Conservation (phyloP, 176 grass and related monocot species). For the Carex scoparia region DNA sequence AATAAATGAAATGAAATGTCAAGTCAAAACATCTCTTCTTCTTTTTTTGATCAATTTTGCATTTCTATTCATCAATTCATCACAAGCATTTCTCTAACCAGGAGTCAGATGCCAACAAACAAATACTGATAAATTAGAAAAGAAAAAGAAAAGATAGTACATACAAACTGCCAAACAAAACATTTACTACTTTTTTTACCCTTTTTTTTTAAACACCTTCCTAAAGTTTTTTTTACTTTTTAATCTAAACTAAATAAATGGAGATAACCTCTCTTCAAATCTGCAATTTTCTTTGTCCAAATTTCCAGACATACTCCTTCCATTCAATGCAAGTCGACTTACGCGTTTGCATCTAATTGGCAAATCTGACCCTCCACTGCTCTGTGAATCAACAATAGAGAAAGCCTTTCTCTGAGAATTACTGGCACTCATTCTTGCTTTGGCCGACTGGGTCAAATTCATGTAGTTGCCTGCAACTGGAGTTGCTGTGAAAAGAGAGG, state of each 20-base stretch:
- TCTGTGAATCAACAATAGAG: conserved; percentile 50
- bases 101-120: background rate
- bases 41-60: background rate
- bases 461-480: conserved; percentile 49
- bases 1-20: background rate
- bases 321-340: conserved; percentile 36
- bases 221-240: background rate
- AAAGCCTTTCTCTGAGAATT: conserved; percentile 32
- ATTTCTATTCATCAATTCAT: background rate
- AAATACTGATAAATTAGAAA: background rate
- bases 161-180: conserved; percentile 9
- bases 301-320: conserved; percentile 41
- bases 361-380: conserved; percentile 38
- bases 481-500: conserved; percentile 49
- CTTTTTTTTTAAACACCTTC: background rate
- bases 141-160: background rate
- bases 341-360: conserved; percentile 41
- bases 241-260: conserved; percentile 12
- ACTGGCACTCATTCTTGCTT: conserved; percentile 45
- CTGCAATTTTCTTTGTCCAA: conserved; percentile 66
- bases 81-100: conserved; percentile 9
- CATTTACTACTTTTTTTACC: background rate
- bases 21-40: background rate
- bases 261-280: conserved; percentile 30
- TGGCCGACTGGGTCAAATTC: conserved; percentile 69